A percentile compares a stretch with the other conserved stretches of the same genome.
Evolutionary conservation across 495 filamentous ascomycete genomes (phyloP).

Genomic region (Neurospora discreta): DNA sequence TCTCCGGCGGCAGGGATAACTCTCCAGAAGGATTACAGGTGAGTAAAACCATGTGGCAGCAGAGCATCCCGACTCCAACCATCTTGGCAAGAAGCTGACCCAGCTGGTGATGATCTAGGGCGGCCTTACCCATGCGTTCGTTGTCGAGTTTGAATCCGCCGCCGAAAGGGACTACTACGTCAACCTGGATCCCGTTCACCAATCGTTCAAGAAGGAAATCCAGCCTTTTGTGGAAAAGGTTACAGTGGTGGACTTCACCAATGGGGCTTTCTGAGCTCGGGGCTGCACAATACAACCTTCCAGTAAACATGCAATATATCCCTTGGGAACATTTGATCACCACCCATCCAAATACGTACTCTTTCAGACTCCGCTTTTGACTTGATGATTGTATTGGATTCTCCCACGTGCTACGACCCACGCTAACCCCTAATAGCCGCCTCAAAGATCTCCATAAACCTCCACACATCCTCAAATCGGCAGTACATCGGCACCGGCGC

Average conservation of each 20-base stretch:
- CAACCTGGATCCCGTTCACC: constrained; percentile 38
- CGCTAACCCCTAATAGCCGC: constrained; percentile 24
- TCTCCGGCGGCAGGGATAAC: constrained; percentile 51
- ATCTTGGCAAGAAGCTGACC: not conserved
- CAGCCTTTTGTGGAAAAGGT: constrained; percentile 25
- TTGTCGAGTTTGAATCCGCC: constrained; percentile 46
- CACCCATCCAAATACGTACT: not conserved
- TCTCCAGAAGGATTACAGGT: constrained; percentile 56
- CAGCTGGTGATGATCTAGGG: constrained; percentile 24
- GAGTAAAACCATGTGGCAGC: constrained; percentile 3
- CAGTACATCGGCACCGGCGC: constrained; percentile 86
- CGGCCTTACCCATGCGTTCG: constrained; percentile 50
- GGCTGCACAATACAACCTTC: no score
- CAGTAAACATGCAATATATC: no score
- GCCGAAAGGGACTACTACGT: constrained; percentile 49
- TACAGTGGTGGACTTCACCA: constrained; percentile 33
- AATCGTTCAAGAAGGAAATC: constrained; percentile 30
- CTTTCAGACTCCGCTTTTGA: not conserved
- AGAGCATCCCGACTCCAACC: not conserved
- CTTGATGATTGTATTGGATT: not conserved
- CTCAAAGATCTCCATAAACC: constrained; percentile 52
- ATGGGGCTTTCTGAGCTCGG: constrained; percentile 19
- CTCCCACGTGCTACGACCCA: not conserved
- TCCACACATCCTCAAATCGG: constrained; percentile 65
- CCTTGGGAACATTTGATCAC: not conserved